Evolutionary conservation across 164 flowering plant genomes (phyloP).

Genomic region (Tetrastigma voinierianum): DNA sequence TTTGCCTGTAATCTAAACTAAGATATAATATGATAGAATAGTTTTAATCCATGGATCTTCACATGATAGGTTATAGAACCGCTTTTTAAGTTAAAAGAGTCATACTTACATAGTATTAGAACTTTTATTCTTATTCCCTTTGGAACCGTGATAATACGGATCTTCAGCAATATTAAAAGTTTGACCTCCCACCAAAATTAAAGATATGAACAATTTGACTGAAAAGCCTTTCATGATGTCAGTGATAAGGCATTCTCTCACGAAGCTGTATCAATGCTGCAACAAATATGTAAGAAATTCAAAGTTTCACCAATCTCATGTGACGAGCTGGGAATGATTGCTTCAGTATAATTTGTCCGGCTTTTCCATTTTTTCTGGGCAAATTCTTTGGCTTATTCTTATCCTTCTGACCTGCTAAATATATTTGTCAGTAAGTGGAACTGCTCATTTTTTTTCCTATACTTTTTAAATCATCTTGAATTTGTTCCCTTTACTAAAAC

Average conservation of each 20-base stretch:
- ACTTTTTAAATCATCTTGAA: conserved; percentile 28
- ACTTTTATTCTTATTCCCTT: too few relatives aligned
- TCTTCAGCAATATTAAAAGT: too few relatives aligned
- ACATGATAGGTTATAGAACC: too few relatives aligned
- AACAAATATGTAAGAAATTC: conserved; percentile 11
- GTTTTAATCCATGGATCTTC: too few relatives aligned
- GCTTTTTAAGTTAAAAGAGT: too few relatives aligned
- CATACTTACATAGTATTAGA: too few relatives aligned
- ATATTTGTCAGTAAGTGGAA: conserved; percentile 16
- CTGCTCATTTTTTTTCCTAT: conserved; percentile 1
- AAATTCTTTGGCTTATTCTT: conserved; percentile 28
- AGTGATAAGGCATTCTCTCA: neutral
- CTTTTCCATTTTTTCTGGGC: conserved; percentile 28
- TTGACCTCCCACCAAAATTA: too few relatives aligned
- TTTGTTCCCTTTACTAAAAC: conserved; percentile 20
- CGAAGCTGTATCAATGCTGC: conserved; percentile 14
- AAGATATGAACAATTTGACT: too few relatives aligned
- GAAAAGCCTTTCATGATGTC: too few relatives aligned
- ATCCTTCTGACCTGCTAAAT: neutral
- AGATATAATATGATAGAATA: too few relatives aligned
- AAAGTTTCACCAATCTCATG: conserved; percentile 21
- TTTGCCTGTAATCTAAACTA: too few relatives aligned
- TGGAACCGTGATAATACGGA: too few relatives aligned
- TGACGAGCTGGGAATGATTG: conserved; percentile 20
- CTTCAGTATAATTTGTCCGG: conserved; percentile 30